Evolutionary conservation across 805 yeast genomes (phyloP).

Genomic region (Teunomyces stri): DNA sequence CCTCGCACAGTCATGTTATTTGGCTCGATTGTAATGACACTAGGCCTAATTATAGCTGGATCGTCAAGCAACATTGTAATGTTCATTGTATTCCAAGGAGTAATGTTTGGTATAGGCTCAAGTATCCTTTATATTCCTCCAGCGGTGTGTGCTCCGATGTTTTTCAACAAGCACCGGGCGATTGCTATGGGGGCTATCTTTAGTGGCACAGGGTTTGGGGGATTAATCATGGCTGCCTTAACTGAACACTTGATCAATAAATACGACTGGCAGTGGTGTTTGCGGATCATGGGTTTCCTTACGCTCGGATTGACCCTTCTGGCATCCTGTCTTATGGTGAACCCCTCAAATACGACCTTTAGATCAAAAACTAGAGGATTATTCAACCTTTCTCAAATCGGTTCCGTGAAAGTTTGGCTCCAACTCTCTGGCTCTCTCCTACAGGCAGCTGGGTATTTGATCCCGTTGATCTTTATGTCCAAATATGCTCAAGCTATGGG

Average conservation of each 20-base stretch:
- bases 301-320: slow-evolving; percentile 14
- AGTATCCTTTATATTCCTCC: slow-evolving; percentile 32
- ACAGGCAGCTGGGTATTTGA: slow-evolving; percentile 35
- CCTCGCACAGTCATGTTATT: slow-evolving; percentile 22
- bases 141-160: slow-evolving; percentile 31
- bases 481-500: slow-evolving; percentile 30
- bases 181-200: slow-evolving; percentile 34
- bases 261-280: slow-evolving; percentile 35
- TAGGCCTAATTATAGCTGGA: slow-evolving; percentile 28
- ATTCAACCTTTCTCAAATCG: slow-evolving; percentile 14
- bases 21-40: slow-evolving; percentile 24
- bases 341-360: slow-evolving; percentile 9
- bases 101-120: slow-evolving; percentile 33
- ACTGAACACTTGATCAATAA: slow-evolving; percentile 21
- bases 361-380: slow-evolving; percentile 6
- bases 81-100: slow-evolving; percentile 31
- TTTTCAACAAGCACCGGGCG: slow-evolving; percentile 27
- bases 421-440: slow-evolving; percentile 22
- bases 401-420: slow-evolving; percentile 16
- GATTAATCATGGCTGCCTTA: slow-evolving; percentile 27
- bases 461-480: slow-evolving; percentile 33
- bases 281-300: slow-evolving; percentile 29
- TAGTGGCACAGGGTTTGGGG: slow-evolving; percentile 38
- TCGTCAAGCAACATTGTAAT: slow-evolving; percentile 20
- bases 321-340: slow-evolving; percentile 13